Base-by-base conservation (phyloP, 2,329 filamentous ascomycete species). In the Aspergillus cejpii region DNA sequence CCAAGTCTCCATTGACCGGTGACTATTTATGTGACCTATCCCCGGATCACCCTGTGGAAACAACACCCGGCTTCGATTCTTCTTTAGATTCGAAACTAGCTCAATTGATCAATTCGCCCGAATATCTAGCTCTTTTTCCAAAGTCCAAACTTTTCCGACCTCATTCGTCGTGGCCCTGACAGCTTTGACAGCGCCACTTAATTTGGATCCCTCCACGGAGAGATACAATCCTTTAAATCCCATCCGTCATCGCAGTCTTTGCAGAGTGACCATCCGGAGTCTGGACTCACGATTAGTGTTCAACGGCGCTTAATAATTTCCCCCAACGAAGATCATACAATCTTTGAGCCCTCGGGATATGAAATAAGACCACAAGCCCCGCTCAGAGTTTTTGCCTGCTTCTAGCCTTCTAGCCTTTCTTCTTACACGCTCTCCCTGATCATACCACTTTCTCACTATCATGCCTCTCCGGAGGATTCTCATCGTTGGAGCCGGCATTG, bases 401-500 rank as follows among this genome's bases (percentile, higher is more conserved):
- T 31, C 6, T 34, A n/a, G n/a, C n/a, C n/a, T 8, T 11, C 2
- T 10, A 17, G 7, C 1, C n/a, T n/a, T 19, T 8, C 8, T 7
- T 26, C 23, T 17, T 15, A 19, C 14, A 36, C 8, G 26, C 23
- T 2, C 7, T 10, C n/a, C 7, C 21, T 3, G 20, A 27, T 20
- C 10, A 24, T 27, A 26, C 37, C 12, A 24, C 19, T 14, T 2
- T 15, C 20, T 23, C 20, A 38, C 7, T n/a, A n/a, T n/a, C 23
- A 45, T 46, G 12, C 39, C 53, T 2, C 54, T 56, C 5, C 58
- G 49, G 11, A 47, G 47, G n/a, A 63, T 67, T 31, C 43, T 61
- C 20, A 60, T 67, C 14, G 54, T 64, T 19, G 64, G 64, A 8
- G 62, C 58, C 10, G 64, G 64, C 17, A 65, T 67, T 42, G 59